Evolutionary conservation across 1,139 yeast species (phyloP).

Genomic region (Blastobotrys buckinghamii): DNA sequence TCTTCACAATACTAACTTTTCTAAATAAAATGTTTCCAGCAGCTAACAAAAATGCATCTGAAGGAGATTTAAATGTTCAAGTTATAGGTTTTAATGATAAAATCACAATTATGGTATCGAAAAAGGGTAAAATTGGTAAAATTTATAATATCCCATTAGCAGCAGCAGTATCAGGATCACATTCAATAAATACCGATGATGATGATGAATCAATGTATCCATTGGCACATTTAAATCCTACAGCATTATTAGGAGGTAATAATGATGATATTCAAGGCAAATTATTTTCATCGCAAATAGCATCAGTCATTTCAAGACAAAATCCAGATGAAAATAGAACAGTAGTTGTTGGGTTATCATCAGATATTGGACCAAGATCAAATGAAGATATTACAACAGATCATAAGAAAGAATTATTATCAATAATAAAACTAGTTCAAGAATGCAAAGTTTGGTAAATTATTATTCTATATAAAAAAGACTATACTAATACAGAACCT

Average conservation of each 20-base stretch:
- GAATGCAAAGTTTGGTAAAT: conserved; percentile 32
- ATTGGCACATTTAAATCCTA: conserved; percentile 32
- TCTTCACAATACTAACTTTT: too few relatives aligned
- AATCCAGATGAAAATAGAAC: conserved; percentile 33
- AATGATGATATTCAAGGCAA: conserved; percentile 27
- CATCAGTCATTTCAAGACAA: conserved; percentile 33
- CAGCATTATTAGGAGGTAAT: conserved; percentile 31
- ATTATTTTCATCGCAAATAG: conserved; percentile 35
- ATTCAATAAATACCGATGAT: conserved; percentile 4
- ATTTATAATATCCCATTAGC: conserved; percentile 27
- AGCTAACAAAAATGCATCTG: conserved; percentile 5
- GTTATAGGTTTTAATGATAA: conserved; percentile 31
- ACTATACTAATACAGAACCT: conserved; percentile 27
- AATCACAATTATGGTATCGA: conserved; percentile 31
- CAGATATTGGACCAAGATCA: conserved; percentile 29
- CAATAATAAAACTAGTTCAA: conserved; percentile 31
- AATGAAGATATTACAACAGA: conserved; percentile 21
- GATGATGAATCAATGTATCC: conserved; percentile 23
- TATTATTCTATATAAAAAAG: neutral
- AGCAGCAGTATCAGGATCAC: conserved; percentile 14
- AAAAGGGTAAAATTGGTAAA: conserved; percentile 31
- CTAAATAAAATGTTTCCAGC: conserved; percentile 4
- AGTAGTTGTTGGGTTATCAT: conserved; percentile 35
- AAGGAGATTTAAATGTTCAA: conserved; percentile 27
- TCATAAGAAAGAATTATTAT: conserved; percentile 31